Base-by-base conservation (phyloP, 805 yeast genomes). In the Metschnikowia corniflorae region DNA sequence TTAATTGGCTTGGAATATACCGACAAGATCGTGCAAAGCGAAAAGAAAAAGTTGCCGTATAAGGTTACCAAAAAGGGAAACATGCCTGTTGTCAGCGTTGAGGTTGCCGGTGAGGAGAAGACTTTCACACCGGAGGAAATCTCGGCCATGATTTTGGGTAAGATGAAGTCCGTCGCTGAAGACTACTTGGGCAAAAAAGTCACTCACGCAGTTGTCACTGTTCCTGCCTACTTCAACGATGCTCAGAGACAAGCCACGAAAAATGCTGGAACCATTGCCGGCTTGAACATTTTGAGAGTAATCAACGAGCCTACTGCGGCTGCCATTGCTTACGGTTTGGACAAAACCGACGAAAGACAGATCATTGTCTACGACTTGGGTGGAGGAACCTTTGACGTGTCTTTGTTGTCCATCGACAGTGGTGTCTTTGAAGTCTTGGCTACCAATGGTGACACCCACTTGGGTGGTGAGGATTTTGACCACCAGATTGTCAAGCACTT, bases 121-220 rank as follows among this genome's bases (percentile, higher is more conserved):
- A 71, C 73, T 37, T 89, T 89, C 75, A 77, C 94, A 39, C 96
- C 97, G 49, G 96, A 89, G 73, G 96, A 89, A 75, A 80, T 89
- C 56, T 84, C 95, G 31, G 86, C 95, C 38, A 89, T 89, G 96
- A 83, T 88, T 49, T 74, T 88, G 60, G 70, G 77, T 61, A 88
- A 88, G 74, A 83, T 83, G 93, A 87, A 79, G 73, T 44, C 47
- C n/a, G 47, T 48, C 20, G 52, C 53, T 28, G 53, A 49, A 33
- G 51, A 45, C 30, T 49, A 49, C 44, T 40, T 49, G 45, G 53
- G 53, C 26, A 49, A 44, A 40, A 49, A 44, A 33, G 53, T 47
- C 29, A 49, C 51, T 30, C 51, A 49, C 27, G 53, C 53, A 16
- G 53, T 49, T 29, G 53, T 49, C 40, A 49, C 53, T 22, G 48